A percentile compares a stretch with the other conserved stretches of the same genome.
phyloP scores from a whole-genome alignment of 2,329 filamentous ascomycete species.

The Aspergillus jensenii region DNA sequence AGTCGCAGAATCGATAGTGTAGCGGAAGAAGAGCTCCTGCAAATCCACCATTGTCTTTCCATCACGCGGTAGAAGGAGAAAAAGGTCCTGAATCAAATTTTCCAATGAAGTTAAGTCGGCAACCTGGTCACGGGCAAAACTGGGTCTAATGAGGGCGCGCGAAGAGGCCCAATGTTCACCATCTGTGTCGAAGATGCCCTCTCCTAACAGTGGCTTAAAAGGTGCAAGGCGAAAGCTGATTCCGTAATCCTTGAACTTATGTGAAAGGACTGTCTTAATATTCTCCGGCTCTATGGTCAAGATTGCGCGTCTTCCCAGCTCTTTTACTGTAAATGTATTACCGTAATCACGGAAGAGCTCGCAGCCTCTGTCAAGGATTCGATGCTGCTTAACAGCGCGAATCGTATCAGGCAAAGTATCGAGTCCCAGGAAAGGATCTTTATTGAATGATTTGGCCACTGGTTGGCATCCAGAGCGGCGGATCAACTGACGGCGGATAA shows the following conservation, averaged over 20 bases:
- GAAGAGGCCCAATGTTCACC: conserved; percentile 55
- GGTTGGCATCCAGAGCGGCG: conserved; percentile 14
- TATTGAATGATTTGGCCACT: neutral
- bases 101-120: conserved; percentile 26
- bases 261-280: conserved; percentile 57
- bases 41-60: conserved; percentile 24
- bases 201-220: conserved; percentile 52
- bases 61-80: conserved; percentile 23
- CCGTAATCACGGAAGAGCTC: conserved; percentile 16
- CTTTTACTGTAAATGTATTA: conserved; percentile 19
- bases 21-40: conserved; percentile 25
- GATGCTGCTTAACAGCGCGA: conserved; percentile 2
- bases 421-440: conserved; percentile 14
- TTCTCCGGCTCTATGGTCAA: conserved; percentile 56
- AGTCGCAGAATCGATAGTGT: conserved; percentile 77
- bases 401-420: conserved; percentile 11
- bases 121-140: conserved; percentile 27
- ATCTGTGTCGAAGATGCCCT: conserved; percentile 58
- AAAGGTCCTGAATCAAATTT: conserved; percentile 20
- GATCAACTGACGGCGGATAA: conserved; percentile 5
- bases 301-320: conserved; percentile 9
- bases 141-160: conserved; percentile 52
- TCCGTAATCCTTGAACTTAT: conserved; percentile 57
- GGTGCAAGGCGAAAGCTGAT: conserved; percentile 48
- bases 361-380: conserved; percentile 6